Percentiles rank a stretch among this genome's conserved stretches.
These are phyloP conservation scores for Tylopilus balloui DNA, from an alignment of 768 basidiomycete genomes.

Conservation along the genomic window DNA sequence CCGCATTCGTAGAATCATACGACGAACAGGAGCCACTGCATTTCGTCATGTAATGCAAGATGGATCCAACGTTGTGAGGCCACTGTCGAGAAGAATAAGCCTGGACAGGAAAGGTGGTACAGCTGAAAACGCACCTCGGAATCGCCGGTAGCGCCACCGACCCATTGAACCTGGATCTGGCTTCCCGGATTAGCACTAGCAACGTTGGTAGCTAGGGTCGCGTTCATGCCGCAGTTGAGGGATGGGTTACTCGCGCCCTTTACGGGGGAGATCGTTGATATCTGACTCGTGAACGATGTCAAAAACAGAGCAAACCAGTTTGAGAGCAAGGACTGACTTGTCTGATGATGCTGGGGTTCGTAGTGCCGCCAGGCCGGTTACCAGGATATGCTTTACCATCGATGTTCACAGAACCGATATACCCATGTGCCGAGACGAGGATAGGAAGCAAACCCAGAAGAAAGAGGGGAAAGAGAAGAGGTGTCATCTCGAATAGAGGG, in stretches of 20 bases:
- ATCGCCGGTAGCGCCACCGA: constrained; percentile 36
- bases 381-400: constrained; percentile 28
- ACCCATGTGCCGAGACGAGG: constrained; percentile 31
- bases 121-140: constrained; percentile 27
- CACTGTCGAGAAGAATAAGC: constrained; percentile 29
- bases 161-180: constrained; percentile 51
- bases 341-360: constrained; percentile 40
- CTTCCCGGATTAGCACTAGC: constrained; percentile 61
- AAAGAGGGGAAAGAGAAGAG: constrained; percentile 8
- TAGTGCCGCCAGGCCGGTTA: constrained; percentile 32
- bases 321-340: constrained; percentile 25
- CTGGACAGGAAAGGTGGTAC: neutral
- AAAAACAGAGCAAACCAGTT: neutral
- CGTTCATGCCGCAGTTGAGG: constrained; percentile 57
- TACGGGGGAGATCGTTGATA: constrained; percentile 41
- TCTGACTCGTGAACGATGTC: constrained; percentile 7
- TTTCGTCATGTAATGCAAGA: constrained; percentile 69
- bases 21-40: constrained; percentile 55
- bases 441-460: constrained; percentile 14
- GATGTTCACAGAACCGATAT: constrained; percentile 26
- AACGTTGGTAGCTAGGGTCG: constrained; percentile 44
- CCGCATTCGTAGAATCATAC: constrained; percentile 52
- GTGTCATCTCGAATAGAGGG: constrained; percentile 10
- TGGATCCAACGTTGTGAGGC: constrained; percentile 59
- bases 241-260: constrained; percentile 55